Percentiles rank a stretch among this genome's conserved stretches.
Conservation (phyloP, 2,329 filamentous ascomycete species). For the Grosmannia penicillata region DNA sequence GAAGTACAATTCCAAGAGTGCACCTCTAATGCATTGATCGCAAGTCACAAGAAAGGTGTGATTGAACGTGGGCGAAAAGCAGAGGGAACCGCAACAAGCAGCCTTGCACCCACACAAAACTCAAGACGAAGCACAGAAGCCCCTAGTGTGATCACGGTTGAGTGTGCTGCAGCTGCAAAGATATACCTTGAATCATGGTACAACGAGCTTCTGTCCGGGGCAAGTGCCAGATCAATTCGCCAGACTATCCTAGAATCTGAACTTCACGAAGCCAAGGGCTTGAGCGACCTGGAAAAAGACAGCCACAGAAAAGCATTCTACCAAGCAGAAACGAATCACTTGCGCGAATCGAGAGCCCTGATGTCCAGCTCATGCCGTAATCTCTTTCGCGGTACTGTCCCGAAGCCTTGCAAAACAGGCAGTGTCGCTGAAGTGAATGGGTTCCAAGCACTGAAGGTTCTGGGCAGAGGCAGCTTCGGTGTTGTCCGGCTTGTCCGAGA, state of each 20-base stretch:
- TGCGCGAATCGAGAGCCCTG: slow-evolving; percentile 58
- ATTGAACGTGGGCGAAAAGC: too few species aligned
- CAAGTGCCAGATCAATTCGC: slow-evolving; percentile 45
- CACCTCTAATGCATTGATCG: too few species aligned
- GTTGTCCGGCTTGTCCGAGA: slow-evolving; percentile 77
- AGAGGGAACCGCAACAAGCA: neutral
- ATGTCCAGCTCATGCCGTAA: slow-evolving; percentile 28
- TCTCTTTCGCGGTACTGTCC: neutral
- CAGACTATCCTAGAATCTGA: slow-evolving; percentile 46
- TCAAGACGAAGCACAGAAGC: slow-evolving; percentile 8
- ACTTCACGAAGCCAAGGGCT: slow-evolving; percentile 37
- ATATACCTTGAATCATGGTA: slow-evolving; percentile 78
- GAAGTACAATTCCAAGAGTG: too few species aligned
- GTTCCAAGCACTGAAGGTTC: slow-evolving; percentile 69
- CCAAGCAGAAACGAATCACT: slow-evolving; percentile 54
- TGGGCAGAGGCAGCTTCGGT: slow-evolving; percentile 91
- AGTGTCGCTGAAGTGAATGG: slow-evolving; percentile 22
- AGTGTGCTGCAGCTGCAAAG: slow-evolving; percentile 67
- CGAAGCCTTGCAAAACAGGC: neutral
- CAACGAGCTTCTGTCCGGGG: slow-evolving; percentile 47
- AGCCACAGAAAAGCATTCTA: slow-evolving; percentile 43
- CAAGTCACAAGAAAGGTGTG: too few species aligned
- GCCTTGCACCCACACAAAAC: neutral
- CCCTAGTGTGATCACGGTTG: slow-evolving; percentile 45
- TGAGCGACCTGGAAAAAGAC: slow-evolving; percentile 40